These are phyloP conservation scores for Fusarium napiforme DNA, from an alignment of 2,329 filamentous ascomycete genomes.

Conservation along the genomic window DNA sequence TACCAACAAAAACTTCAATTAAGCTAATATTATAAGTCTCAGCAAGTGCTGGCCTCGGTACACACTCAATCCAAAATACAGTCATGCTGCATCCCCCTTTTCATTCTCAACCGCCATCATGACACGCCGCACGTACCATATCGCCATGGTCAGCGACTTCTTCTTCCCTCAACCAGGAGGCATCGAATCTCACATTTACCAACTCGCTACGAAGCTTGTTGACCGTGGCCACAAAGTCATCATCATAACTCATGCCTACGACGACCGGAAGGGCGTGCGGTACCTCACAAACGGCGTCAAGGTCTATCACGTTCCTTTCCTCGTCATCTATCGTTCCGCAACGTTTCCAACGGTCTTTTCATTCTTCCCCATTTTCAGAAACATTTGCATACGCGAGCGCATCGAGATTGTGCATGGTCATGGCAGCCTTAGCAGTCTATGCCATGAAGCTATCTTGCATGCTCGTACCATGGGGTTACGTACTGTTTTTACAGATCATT, in stretches of 20 bases:
- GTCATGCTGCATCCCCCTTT: constrained; percentile 30
- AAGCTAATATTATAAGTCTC: not conserved
- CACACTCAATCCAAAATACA: not conserved
- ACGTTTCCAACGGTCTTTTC: constrained; percentile 98
- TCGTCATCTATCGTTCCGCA: constrained; percentile 92
- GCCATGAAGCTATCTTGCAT: constrained; percentile 94
- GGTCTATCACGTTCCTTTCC: constrained; percentile 96
- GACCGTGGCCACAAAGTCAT: constrained; percentile 98
- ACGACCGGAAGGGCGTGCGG: constrained; percentile 88
- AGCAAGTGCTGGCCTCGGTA: constrained; percentile 16
- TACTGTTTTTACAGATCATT: constrained; percentile 98
- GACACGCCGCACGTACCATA: constrained; percentile 71
- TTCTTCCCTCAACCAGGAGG: constrained; percentile 98
- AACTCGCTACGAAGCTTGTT: constrained; percentile 94
- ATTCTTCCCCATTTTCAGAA: constrained; percentile 97
- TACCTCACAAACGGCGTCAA: constrained; percentile 98
- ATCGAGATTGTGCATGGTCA: constrained; percentile 99
- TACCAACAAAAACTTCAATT: not conserved
- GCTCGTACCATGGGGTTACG: constrained; percentile 94
- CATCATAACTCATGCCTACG: constrained; percentile 95
- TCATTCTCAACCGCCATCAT: constrained; percentile 51
- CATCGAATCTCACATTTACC: constrained; percentile 98
- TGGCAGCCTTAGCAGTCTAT: constrained; percentile 90
- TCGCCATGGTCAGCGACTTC: constrained; percentile 97
- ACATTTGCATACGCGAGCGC: constrained; percentile 92